These are phyloP conservation scores for Pleomassaria siparia DNA, from an alignment of 2,329 filamentous ascomycete species.

Conservation along the genomic window DNA sequence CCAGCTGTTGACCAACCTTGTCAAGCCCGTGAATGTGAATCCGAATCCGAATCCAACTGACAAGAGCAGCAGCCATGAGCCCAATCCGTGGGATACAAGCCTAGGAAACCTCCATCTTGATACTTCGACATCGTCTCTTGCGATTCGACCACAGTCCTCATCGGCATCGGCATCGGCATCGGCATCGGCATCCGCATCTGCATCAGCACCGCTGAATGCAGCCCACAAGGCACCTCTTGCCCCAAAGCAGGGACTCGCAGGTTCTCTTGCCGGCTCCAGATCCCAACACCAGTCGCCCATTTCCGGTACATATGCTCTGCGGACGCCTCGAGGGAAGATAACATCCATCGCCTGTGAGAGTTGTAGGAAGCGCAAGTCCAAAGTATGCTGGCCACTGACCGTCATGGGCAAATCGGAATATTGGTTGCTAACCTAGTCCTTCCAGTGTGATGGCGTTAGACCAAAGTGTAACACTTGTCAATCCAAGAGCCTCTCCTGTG, in stretches of 20 bases:
- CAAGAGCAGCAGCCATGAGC: slow-evolving; percentile 29
- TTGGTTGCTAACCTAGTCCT: slow-evolving; percentile 14
- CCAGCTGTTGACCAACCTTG: neutral
- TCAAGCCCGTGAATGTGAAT: neutral
- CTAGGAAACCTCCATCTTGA: slow-evolving; percentile 34
- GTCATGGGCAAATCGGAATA: neutral
- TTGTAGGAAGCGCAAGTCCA: slow-evolving; percentile 43
- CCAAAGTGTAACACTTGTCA: slow-evolving; percentile 45
- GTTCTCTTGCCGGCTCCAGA: slow-evolving; percentile 31
- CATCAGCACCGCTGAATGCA: slow-evolving; percentile 9
- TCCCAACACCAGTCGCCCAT: slow-evolving; percentile 40
- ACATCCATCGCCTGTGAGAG: slow-evolving; percentile 45
- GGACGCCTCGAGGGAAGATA: slow-evolving; percentile 42
- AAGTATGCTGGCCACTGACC: slow-evolving; percentile 28
- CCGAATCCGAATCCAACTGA: slow-evolving; percentile 18
- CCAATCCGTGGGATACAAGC: slow-evolving; percentile 29
- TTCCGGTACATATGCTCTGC: slow-evolving; percentile 39
- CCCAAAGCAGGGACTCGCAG: slow-evolving; percentile 39
- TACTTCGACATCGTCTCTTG: slow-evolving; percentile 25
- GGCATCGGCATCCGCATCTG: neutral
- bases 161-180: slow-evolving; percentile 15
- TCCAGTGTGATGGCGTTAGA: slow-evolving; percentile 40
- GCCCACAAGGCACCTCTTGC: slow-evolving; percentile 40
- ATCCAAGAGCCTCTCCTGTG: slow-evolving; percentile 39
- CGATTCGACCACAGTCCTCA: slow-evolving; percentile 32